Evolutionary conservation across 352 stramenopile genomes (phyloP).

Genomic region (Pilasporangium apinafurcum): DNA sequence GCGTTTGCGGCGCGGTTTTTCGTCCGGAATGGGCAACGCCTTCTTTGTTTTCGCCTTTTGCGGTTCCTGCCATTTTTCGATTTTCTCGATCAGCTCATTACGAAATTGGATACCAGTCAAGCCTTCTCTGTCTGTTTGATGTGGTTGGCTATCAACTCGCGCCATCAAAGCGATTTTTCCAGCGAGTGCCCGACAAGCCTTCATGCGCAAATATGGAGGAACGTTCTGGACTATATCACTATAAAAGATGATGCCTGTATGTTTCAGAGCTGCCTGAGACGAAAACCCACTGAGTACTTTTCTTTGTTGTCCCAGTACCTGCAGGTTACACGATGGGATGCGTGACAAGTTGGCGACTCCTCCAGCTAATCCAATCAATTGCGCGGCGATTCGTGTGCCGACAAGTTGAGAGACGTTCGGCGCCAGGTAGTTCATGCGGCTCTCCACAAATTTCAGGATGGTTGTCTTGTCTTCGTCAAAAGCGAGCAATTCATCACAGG

Average conservation of each 20-base stretch:
- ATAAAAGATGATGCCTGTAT: constrained; percentile 93
- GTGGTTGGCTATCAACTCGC: constrained; percentile 89
- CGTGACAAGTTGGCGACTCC: constrained; percentile 91
- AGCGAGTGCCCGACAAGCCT: constrained; percentile 91
- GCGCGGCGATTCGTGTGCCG: constrained; percentile 92
- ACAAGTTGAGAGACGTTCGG: constrained; percentile 93
- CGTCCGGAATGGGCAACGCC: constrained; percentile 93
- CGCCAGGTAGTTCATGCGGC: constrained; percentile 89
- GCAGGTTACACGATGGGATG: constrained; percentile 97
- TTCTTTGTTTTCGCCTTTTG: constrained; percentile 97
- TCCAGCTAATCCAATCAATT: constrained; percentile 93
- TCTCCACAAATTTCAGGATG: constrained; percentile 91
- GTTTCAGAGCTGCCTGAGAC: constrained; percentile 72
- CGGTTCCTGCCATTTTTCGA: constrained; percentile 97
- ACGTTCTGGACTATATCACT: constrained; percentile 90
- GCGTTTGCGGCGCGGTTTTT: constrained; percentile 93
- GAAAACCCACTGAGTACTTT: constrained; percentile 89
- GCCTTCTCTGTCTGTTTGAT: constrained; percentile 57
- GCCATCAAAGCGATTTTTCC: constrained; percentile 88
- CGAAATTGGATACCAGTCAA: constrained; percentile 82
- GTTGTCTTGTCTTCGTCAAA: constrained; percentile 80
- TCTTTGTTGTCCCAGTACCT: constrained; percentile 94
- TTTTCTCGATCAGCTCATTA: constrained; percentile 90
- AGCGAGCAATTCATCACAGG: constrained; percentile 85
- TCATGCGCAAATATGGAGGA: constrained; percentile 91